Base-by-base conservation (phyloP, 2,329 filamentous ascomycete species). In the Aspergillus quadricinctus region DNA sequence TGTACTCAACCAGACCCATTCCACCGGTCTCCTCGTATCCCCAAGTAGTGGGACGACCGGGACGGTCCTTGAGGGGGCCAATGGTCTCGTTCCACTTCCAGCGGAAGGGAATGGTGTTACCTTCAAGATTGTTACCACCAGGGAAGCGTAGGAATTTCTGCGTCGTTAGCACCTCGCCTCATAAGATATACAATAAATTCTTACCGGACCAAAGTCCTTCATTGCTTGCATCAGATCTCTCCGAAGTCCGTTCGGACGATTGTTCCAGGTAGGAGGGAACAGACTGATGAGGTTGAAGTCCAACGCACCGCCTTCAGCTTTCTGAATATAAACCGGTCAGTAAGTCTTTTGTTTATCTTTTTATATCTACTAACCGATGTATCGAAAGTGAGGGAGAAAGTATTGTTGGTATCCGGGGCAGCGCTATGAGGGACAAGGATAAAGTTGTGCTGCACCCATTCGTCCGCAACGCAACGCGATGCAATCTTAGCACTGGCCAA, bases 21-120 rank as follows among this genome's bases (percentile, higher is more conserved):
- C 76, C 76, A 55, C 76, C 62, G 4, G 76, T 78, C 46, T 78
- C 75, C 50, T 75, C 69, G 57, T 80, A 79, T 23, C 66, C 61
- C 78, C 77, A 80, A 17, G 77, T 73, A 9, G 65, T 67, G 9
- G 63, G 60, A 23, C 63, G 63, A 4, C 79, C 79, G 14, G 77
- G 75, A 8, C 80, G 76, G 56, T 80, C 70, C 41, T 72, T 76
- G 19, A 82, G 67, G 0, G 78, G 77, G 1, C 80, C 80, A 51
- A 80, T 73, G 0, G 78, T 80, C 55, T 81, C 74, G 55, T 81
- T 80, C 80, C 80, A 82, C 56, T 78, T 78, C 78, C 77, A 80
- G 9, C 72, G 66, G 25, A 65, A 64, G 19, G 66, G 60, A 23
- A 72, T 61, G 48, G 66, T 69, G 17, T 68, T 57, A 14, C 77